Conservation (phyloP, 2,329 filamentous ascomycete species). For the Trichophyton schoenleinii region DNA sequence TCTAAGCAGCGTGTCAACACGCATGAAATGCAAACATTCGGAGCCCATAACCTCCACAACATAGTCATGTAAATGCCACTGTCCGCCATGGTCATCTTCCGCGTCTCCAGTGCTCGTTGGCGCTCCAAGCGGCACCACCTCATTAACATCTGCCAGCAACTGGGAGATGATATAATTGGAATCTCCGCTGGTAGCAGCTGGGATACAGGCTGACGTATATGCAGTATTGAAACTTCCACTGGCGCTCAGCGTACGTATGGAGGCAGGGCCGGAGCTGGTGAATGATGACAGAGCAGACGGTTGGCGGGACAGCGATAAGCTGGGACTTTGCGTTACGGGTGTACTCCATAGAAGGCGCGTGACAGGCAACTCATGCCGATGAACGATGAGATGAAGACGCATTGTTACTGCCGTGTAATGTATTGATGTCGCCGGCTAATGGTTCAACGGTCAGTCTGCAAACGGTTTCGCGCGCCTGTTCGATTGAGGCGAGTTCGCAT, state of each 20-base stretch:
- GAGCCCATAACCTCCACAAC: slow-evolving; percentile 69
- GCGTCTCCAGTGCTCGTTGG: slow-evolving; percentile 22
- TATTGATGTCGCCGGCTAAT: background rate
- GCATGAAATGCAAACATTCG: slow-evolving; percentile 78
- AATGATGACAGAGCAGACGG: slow-evolving; percentile 21
- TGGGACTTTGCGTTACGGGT: slow-evolving; percentile 18
- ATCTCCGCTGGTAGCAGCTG: slow-evolving; percentile 18
- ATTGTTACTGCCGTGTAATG: slow-evolving; percentile 30
- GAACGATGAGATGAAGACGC: slow-evolving; percentile 61
- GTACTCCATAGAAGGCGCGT: slow-evolving; percentile 61
- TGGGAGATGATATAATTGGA: slow-evolving; percentile 56
- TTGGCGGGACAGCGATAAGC: slow-evolving; percentile 7
- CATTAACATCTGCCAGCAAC: slow-evolving; percentile 66
- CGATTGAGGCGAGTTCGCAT: background rate
- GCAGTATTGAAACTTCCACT: slow-evolving; percentile 19
- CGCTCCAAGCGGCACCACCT: slow-evolving; percentile 68
- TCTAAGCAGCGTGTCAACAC: slow-evolving; percentile 55
- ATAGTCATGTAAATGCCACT: slow-evolving; percentile 88
- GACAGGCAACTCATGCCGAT: slow-evolving; percentile 60
- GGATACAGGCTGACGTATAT: slow-evolving; percentile 8
- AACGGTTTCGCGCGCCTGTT: background rate
- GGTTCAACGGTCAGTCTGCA: background rate
- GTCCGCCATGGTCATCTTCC: slow-evolving; percentile 23
- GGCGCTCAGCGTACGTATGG: slow-evolving; percentile 25
- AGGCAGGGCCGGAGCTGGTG: slow-evolving; percentile 17